These are phyloP conservation scores for Nicotiana tomentosiformis DNA, from an alignment of 257 asterid genomes.

Conservation along the genomic window DNA sequence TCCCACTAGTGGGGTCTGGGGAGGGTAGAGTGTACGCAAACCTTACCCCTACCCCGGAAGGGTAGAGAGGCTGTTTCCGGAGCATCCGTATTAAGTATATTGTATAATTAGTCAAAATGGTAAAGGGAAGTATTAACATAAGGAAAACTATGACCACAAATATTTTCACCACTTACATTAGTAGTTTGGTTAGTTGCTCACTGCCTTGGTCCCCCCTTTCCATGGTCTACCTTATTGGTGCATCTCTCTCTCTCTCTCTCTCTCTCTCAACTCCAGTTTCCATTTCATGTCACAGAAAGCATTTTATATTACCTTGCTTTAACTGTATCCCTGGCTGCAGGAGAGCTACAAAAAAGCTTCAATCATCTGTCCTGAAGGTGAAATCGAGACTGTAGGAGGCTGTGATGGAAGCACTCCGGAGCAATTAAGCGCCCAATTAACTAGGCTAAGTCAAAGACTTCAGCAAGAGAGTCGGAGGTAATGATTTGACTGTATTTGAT, in stretches of 20 bases:
- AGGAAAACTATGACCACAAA: neutral
- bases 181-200: neutral
- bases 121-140: neutral
- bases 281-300: neutral
- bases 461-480: conserved; percentile 77
- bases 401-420: conserved; percentile 60
- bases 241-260: neutral
- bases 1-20: too few relatives aligned
- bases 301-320: neutral
- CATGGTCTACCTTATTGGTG: neutral
- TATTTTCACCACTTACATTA: neutral
- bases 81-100: neutral
- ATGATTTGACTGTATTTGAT: conserved; percentile 9
- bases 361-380: conserved; percentile 66
- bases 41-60: too few relatives aligned
- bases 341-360: conserved; percentile 70
- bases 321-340: conserved; percentile 34
- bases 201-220: neutral
- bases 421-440: conserved; percentile 57
- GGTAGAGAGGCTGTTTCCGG: too few relatives aligned
- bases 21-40: too few relatives aligned
- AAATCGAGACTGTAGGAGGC: conserved; percentile 66
- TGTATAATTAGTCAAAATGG: too few relatives aligned
- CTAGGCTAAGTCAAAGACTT: conserved; percentile 51
- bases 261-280: neutral